A percentile compares a stretch with the other conserved stretches of the same genome.
These are phyloP conservation scores for Cercospora sojina DNA, from an alignment of 2,329 filamentous ascomycete species.

Conservation along the genomic window DNA sequence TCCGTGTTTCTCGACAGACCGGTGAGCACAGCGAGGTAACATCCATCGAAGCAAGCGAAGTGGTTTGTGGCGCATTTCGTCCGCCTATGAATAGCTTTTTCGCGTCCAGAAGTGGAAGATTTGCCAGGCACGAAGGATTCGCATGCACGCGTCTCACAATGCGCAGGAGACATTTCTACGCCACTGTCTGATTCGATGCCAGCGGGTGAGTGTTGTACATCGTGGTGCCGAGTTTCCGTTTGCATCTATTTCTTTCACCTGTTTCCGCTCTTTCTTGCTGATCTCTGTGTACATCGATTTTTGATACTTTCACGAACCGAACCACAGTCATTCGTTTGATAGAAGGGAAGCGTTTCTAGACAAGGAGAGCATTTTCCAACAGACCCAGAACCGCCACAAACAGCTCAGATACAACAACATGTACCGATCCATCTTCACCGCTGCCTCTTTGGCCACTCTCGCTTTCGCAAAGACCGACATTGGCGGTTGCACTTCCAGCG, in stretches of 20 bases:
- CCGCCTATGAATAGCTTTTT: conserved; percentile 5
- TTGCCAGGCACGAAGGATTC: conserved; percentile 1
- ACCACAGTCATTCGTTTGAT: background rate
- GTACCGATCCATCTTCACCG: conserved; percentile 32
- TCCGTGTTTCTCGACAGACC: background rate
- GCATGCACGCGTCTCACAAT: background rate
- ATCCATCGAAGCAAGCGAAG: conserved; percentile 3
- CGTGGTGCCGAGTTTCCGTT: background rate
- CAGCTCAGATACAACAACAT: conserved; percentile 16
- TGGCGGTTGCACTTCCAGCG: conserved; percentile 47
- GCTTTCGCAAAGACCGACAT: conserved; percentile 42
- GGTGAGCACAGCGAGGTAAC: background rate
- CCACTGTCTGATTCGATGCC: background rate
- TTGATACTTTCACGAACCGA: background rate
- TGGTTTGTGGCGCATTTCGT: background rate
- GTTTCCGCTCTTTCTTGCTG: background rate
- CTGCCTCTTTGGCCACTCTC: conserved; percentile 32
- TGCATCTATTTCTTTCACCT: background rate
- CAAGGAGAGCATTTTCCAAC: background rate
- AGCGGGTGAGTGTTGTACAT: background rate
- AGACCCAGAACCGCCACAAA: background rate
- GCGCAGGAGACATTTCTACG: background rate
- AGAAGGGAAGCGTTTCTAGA: background rate
- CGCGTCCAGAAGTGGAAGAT: conserved; percentile 1
- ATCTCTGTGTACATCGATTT: background rate